Evolutionary conservation across 768 basidiomycete species (phyloP).

Genomic region (Postia placenta): DNA sequence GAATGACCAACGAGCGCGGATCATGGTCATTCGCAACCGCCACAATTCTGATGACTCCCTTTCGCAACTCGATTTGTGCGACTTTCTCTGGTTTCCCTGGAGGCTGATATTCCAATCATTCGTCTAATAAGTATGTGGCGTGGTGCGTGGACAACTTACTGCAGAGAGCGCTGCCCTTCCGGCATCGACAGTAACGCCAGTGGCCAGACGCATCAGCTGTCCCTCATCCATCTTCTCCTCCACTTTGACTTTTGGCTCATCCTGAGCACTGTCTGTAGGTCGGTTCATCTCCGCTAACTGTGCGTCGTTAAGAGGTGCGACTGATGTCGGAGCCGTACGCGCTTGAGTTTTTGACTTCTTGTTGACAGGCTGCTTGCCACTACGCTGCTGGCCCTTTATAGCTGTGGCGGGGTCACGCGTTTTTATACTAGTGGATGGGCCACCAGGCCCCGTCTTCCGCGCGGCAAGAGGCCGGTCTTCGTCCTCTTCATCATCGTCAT

Average conservation of each 20-base stretch:
- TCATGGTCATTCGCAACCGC: constrained; percentile 80
- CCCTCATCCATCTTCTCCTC: constrained; percentile 79
- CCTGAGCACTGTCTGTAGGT: constrained; percentile 38
- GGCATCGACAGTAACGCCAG: constrained; percentile 75
- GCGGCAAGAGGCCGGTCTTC: constrained; percentile 20
- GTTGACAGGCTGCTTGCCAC: constrained; percentile 51
- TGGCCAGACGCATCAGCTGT: constrained; percentile 70
- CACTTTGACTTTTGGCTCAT: constrained; percentile 52
- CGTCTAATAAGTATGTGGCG: no score
- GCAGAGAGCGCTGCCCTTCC: background rate
- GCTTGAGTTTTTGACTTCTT: constrained; percentile 59
- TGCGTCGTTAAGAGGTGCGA: constrained; percentile 33
- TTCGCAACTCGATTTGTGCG: constrained; percentile 72
- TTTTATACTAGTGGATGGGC: background rate
- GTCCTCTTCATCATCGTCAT: constrained; percentile 18
- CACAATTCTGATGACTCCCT: constrained; percentile 75
- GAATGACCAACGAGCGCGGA: constrained; percentile 73
- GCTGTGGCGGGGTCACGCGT: constrained; percentile 8
- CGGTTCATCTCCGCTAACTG: constrained; percentile 32
- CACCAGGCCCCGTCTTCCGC: background rate
- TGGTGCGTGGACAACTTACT: no score
- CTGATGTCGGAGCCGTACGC: constrained; percentile 45
- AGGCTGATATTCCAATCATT: constrained; percentile 38
- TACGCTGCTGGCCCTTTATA: constrained; percentile 34
- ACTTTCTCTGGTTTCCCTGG: constrained; percentile 65